Conservation (phyloP, 495 filamentous ascomycete genomes). For the Corynascus novoguineensis region DNA sequence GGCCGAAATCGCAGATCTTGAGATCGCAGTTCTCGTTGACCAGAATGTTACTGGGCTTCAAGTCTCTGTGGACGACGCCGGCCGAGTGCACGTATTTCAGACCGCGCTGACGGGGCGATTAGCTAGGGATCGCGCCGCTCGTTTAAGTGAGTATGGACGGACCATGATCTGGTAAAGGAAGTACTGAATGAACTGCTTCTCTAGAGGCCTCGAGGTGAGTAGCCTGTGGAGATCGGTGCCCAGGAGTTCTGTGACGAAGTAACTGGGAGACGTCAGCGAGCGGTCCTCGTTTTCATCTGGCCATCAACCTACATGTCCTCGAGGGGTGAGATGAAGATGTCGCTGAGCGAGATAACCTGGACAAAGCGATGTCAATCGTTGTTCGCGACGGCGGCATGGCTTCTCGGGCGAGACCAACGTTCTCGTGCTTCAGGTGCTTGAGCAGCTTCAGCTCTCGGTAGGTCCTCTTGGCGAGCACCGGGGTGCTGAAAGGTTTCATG, state of each 20-base stretch:
- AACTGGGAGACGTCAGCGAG: conserved; percentile 50
- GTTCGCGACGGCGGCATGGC: neutral
- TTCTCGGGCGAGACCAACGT: conserved; percentile 55
- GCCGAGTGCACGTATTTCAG: conserved; percentile 99
- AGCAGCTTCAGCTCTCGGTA: conserved; percentile 96
- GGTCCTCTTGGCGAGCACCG: conserved; percentile 92
- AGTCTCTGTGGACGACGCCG: conserved; percentile 92
- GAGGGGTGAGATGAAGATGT: conserved; percentile 98
- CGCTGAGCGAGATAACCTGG: conserved; percentile 82
- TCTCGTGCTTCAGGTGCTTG: conserved; percentile 95
- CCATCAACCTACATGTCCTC: conserved; percentile 79
- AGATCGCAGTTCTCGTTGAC: conserved; percentile 99
- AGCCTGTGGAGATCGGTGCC: conserved; percentile 95
- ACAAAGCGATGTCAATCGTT: conserved; percentile 13
- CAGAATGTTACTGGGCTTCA: conserved; percentile 97
- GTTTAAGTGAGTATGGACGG: conserved; percentile 27
- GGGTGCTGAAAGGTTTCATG: conserved; percentile 99
- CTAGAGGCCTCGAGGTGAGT: conserved; percentile 88
- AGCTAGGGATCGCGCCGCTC: conserved; percentile 18
- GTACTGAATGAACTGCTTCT: conserved; percentile 99
- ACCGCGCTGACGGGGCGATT: conserved; percentile 61
- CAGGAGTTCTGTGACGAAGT: conserved; percentile 96
- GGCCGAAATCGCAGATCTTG: conserved; percentile 98
- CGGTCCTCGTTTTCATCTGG: neutral
- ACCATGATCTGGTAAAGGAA: conserved; percentile 99